Percentiles rank a stretch among this genome's conserved stretches.
phyloP scores from a whole-genome alignment of 306 rosid genomes.

The Trifolium subterraneum region DNA sequence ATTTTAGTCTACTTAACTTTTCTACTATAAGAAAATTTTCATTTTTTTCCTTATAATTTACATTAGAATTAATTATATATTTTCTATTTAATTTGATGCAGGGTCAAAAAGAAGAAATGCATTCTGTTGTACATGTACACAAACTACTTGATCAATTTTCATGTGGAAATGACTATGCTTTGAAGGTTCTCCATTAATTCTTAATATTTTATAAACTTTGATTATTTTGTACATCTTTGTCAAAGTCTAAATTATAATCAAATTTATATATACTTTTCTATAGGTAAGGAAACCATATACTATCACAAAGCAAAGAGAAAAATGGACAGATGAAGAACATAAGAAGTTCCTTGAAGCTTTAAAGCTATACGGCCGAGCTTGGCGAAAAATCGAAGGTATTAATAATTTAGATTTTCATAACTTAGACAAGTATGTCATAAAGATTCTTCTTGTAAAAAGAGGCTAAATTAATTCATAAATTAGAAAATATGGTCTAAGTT shows the following conservation, averaged over 20 bases:
- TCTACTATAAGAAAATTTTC: neutral
- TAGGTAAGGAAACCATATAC: constrained; percentile 88
- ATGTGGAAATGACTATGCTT: constrained; percentile 56
- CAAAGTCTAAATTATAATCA: constrained; percentile 9
- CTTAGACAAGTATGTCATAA: constrained; percentile 8
- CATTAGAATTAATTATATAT: neutral
- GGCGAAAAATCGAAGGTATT: constrained; percentile 86
- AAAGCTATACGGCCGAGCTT: constrained; percentile 78
- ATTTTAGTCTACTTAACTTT: constrained; percentile 22
- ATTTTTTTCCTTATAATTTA: constrained; percentile 21
- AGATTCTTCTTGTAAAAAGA: constrained; percentile 24
- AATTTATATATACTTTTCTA: constrained; percentile 11
- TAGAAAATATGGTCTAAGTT: constrained; percentile 35
- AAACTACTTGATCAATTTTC: constrained; percentile 59
- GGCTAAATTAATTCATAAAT: constrained; percentile 9
- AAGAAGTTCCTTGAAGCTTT: constrained; percentile 81
- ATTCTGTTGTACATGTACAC: constrained; percentile 47
- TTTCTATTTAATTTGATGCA: constrained; percentile 45
- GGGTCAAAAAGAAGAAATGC: constrained; percentile 54
- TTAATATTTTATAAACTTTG: neutral
- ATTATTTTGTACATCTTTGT: constrained; percentile 16
- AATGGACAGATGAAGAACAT: constrained; percentile 94
- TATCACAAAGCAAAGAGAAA: constrained; percentile 81
- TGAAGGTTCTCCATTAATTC: constrained; percentile 58
- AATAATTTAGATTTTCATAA: neutral